Base-by-base conservation (phyloP, 1,284 basidiomycete species). In the Mycena citricolor region DNA sequence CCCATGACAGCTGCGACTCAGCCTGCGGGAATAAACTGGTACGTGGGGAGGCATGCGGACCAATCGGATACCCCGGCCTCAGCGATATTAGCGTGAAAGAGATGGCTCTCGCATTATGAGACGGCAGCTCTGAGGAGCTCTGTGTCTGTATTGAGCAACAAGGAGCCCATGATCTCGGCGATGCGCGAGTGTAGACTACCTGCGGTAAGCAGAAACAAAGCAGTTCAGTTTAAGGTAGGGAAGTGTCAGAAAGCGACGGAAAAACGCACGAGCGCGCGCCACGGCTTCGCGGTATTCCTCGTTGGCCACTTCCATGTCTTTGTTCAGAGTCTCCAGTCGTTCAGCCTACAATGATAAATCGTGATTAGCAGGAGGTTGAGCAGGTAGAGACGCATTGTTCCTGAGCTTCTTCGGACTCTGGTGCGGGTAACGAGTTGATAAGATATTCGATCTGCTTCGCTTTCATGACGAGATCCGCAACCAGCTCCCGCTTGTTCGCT, bases 381-480 rank as follows among this genome's bases (percentile, higher is more conserved):
- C 20, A n/a, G 33, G 25, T 38, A 29, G 8, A 35, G 14, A 22
- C 4, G 14, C 41, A 19, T 58, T 69, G 30, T 39, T 80, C 86
- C 74, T 87, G 84, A 19, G 70, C 72, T 58, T 86, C 81, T 59
- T 89, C 85, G 4, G 80, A 70, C 57, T 87, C 83, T 2, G 85
- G 81, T 34, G 79, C 76, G 1, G 89, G 88, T 13, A 92, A 62
- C 0, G 82, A 82, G 44, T 86, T 76, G 31, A 92, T 87, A 35
- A 92, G 73, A 54, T 79, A 83, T 56, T 92, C 84, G 32, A 92
- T 76, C 60, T 92, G 88, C 57, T 91, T 91, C 13, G 88, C 87
- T 58, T 92, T 91, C 24, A 81, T 73, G 32, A 91, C 74, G 30
- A 92, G 69, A 56, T 92, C 89, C 14, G 75, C 70, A 4, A 90